Evolutionary conservation across 1,284 basidiomycete genomes (phyloP).

Genomic region (Fomitopsis betulina): DNA sequence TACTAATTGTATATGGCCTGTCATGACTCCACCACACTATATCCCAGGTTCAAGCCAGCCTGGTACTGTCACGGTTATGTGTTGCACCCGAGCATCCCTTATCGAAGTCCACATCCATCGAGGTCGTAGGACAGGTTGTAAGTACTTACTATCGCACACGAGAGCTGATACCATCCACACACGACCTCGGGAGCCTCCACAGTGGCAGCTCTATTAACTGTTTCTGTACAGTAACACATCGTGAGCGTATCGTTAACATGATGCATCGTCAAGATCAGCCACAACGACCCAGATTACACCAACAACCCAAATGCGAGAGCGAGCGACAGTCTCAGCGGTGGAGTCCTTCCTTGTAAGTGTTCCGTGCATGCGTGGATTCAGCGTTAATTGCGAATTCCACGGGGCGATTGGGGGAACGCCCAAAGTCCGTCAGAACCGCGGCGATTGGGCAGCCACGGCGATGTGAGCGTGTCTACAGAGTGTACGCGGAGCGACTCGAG

Average conservation of each 20-base stretch:
- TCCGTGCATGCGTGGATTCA: neutral
- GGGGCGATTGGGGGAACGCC: slow-evolving; percentile 20
- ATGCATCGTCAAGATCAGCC: slow-evolving; percentile 5
- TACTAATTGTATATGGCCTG: no score
- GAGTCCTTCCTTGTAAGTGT: neutral
- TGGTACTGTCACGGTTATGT: no score
- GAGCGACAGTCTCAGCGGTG: neutral
- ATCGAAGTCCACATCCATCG: no score
- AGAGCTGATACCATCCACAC: no score
- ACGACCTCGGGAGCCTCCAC: neutral
- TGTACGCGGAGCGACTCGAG: slow-evolving; percentile 22
- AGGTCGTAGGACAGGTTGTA: no score
- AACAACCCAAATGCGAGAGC: neutral
- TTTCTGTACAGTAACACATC: slow-evolving; percentile 4
- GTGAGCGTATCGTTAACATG: slow-evolving; percentile 3
- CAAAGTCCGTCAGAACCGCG: slow-evolving; percentile 17
- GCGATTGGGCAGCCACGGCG: slow-evolving; percentile 21
- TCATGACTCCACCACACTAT: no score
- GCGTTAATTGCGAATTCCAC: slow-evolving; percentile 7
- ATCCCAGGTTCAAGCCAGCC: no score
- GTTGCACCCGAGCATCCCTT: no score
- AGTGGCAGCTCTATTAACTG: slow-evolving; percentile 2
- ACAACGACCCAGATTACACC: slow-evolving; percentile 2
- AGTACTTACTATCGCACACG: no score
- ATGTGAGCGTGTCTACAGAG: slow-evolving; percentile 21